Conservation (phyloP, 257 asterid species). For the Solanum sejunctum region DNA sequence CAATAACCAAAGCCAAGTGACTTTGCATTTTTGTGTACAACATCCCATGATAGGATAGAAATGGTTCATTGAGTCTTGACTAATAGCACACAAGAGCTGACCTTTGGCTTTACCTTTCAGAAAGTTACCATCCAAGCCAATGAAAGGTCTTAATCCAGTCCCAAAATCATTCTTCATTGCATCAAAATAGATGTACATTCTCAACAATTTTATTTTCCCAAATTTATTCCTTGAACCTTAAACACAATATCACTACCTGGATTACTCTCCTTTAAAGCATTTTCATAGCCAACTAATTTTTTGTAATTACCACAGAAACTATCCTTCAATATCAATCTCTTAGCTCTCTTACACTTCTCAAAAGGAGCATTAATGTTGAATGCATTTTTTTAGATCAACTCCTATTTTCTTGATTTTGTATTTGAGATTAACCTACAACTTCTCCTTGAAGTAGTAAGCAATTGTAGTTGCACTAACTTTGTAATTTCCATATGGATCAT, state of each 20-base stretch:
- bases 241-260: not conserved
- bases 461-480: too few relatives aligned
- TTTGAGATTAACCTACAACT: too few relatives aligned
- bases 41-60: not conserved
- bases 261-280: not conserved
- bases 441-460: too few relatives aligned
- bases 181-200: not conserved
- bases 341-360: too few relatives aligned
- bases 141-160: not conserved
- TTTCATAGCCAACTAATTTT: not conserved
- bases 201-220: not conserved
- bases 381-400: too few relatives aligned
- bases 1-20: not conserved
- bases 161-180: not conserved
- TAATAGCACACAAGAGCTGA: too few relatives aligned
- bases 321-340: too few relatives aligned
- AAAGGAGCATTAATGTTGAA: too few relatives aligned
- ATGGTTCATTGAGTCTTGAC: not conserved
- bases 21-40: not conserved
- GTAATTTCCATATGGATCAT: too few relatives aligned
- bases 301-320: not conserved
- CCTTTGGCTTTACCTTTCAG: too few relatives aligned
- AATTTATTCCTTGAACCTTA: not conserved
- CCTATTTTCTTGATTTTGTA: too few relatives aligned
- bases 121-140: too few relatives aligned